Base-by-base conservation (phyloP, 192 early-diverging fungal species). In the Gonapodya sp. region DNA sequence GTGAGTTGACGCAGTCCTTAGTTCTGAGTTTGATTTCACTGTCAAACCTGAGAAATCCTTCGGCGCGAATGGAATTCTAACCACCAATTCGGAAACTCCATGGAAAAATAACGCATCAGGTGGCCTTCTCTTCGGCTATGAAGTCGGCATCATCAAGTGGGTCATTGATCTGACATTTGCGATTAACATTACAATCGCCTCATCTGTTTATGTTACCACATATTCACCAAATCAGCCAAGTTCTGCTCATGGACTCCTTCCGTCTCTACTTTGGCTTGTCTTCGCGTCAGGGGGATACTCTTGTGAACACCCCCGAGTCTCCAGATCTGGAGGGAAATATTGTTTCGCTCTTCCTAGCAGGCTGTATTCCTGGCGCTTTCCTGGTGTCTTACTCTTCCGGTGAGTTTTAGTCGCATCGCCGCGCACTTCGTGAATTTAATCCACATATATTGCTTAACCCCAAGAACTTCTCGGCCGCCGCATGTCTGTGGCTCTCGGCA, bases 71-170 rank as follows among this genome's bases (percentile, higher is more conserved):
- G n/a, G n/a, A n/a, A n/a, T n/a, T n/a, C n/a, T n/a, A n/a, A n/a
- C n/a, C n/a, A n/a, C n/a, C n/a, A n/a, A n/a, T n/a, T n/a, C n/a
- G n/a, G n/a, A n/a, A n/a, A n/a, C n/a, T n/a, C n/a, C n/a, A n/a
- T n/a, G n/a, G n/a, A n/a, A n/a, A n/a, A n/a, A n/a, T n/a, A n/a
- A n/a, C n/a, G 73, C 81, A 2, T 33, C 35, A 24, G 78, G 81
- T 35, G 81, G 81, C 30, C 35, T 82, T 30, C 81, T 82, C 36
- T 80, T 82, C 35, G 81, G 81, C 18, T 82, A 82, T 36, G 81
- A 82, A 32, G 24, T 82, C 1, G 81, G 81, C 24, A 73, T 80
- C 46, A 82, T 82, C 78, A 82, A 82, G 30, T 46, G 34, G n/a
- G 81, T 82, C 1, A 8, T 35, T 0, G 2, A 24, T 64, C 8